Percentiles rank a stretch among this genome's conserved stretches.
These are phyloP conservation scores for Parasitella parasitica DNA, from an alignment of 371 early-diverging fungal species.

Conservation along the genomic window DNA sequence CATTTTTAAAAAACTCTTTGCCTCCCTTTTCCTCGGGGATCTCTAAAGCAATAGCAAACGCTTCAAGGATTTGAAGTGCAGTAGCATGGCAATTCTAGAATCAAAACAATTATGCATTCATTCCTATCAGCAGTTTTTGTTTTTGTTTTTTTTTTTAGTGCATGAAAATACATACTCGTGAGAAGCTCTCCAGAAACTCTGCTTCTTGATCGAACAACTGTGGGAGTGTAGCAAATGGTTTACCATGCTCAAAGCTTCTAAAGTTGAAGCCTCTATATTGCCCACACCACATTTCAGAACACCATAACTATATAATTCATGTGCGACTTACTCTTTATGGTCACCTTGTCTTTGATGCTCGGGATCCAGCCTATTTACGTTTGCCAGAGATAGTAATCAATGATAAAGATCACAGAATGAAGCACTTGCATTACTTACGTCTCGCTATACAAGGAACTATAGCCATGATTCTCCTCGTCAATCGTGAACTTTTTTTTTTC, in stretches of 20 bases:
- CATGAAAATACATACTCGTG: slow-evolving; percentile 27
- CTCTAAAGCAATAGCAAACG: slow-evolving; percentile 63
- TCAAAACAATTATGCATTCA: no score
- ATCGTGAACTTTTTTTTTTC: slow-evolving; percentile 39
- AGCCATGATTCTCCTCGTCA: slow-evolving; percentile 42
- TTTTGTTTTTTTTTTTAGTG: no score
- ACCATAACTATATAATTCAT: not conserved
- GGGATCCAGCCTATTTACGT: slow-evolving; percentile 55
- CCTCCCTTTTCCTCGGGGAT: slow-evolving; percentile 59
- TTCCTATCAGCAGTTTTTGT: no score
- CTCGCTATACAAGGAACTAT: slow-evolving; percentile 40
- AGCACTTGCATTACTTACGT: slow-evolving; percentile 21
- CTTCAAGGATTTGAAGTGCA: slow-evolving; percentile 50
- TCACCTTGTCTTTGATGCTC: slow-evolving; percentile 58
- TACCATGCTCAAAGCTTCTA: slow-evolving; percentile 46
- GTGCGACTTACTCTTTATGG: slow-evolving; percentile 58
- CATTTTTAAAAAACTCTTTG: slow-evolving; percentile 49
- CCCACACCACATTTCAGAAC: not conserved
- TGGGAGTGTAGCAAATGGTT: slow-evolving; percentile 41
- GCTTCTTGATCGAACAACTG: slow-evolving; percentile 31
- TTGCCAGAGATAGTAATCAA: not conserved
- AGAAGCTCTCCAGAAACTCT: slow-evolving; percentile 32
- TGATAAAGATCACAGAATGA: not conserved
- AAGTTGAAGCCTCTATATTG: slow-evolving; percentile 58
- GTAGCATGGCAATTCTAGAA: slow-evolving; percentile 48